Conservation (phyloP, 2,329 filamentous ascomycete species). For the Colletotrichum sp. region DNA sequence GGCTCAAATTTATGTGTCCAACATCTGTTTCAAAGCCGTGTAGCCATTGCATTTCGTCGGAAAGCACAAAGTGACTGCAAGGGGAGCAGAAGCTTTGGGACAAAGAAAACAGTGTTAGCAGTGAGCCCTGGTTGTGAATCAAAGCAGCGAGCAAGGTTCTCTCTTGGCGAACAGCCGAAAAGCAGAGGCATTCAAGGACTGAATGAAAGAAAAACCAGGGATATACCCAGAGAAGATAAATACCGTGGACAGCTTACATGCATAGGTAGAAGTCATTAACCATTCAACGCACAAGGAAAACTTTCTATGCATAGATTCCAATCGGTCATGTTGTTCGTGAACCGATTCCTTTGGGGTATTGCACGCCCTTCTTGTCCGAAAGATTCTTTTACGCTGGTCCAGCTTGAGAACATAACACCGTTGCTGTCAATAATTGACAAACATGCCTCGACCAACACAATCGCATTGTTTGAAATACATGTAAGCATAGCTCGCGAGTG, state of each 20-base stretch:
- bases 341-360: too few relatives aligned
- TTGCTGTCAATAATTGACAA: too few relatives aligned
- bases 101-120: rapidly evolving
- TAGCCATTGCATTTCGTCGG: neutral
- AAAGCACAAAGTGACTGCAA: neutral
- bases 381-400: too few relatives aligned
- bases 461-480: neutral
- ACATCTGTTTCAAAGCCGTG: neutral
- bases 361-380: too few relatives aligned
- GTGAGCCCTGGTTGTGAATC: neutral
- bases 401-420: too few relatives aligned
- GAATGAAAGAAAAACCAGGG: neutral
- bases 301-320: too few relatives aligned
- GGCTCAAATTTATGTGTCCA: neutral
- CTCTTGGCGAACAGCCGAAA: neutral
- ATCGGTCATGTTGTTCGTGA: too few relatives aligned
- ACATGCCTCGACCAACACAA: neutral
- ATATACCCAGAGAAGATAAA: neutral
- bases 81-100: rapidly evolving
- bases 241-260: too few relatives aligned
- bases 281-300: neutral
- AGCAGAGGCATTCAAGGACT: neutral
- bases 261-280: neutral
- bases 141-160: neutral
- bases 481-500: too few relatives aligned